These are phyloP conservation scores for Tirmania nivea DNA, from an alignment of 495 filamentous ascomycete species.

Conservation along the genomic window DNA sequence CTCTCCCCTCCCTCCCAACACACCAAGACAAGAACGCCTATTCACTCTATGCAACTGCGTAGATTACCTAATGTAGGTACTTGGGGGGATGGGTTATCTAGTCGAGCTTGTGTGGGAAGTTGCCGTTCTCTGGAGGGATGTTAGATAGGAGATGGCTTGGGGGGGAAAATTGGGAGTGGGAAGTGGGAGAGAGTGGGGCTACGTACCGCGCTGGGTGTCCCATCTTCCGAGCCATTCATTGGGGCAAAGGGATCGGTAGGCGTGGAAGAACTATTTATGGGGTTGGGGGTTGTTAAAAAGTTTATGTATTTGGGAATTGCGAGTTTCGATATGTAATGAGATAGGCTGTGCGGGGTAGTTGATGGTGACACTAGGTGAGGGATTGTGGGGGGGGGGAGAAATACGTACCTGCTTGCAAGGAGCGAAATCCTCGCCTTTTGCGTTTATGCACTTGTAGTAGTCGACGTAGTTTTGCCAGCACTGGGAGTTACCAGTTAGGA, in stretches of 20 bases:
- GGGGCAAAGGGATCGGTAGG: conserved; percentile 92
- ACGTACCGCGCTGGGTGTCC: conserved; percentile 90
- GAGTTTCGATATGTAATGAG: too few relatives aligned
- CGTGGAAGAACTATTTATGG: conserved; percentile 58
- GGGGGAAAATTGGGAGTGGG: conserved; percentile 1
- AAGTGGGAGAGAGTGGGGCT: conserved; percentile 14
- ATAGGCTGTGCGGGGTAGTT: too few relatives aligned
- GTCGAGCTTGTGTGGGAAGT: conserved; percentile 59
- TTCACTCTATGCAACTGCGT: neutral
- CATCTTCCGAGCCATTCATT: conserved; percentile 84
- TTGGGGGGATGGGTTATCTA: neutral
- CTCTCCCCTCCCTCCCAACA: too few relatives aligned
- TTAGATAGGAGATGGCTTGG: neutral
- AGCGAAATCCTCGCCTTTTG: conserved; percentile 96
- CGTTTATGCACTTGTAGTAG: conserved; percentile 97
- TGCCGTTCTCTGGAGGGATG: conserved; percentile 50
- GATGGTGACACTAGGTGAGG: too few relatives aligned
- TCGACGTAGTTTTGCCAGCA: conserved; percentile 56
- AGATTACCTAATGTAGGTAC: neutral
- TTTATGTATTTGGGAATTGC: too few relatives aligned
- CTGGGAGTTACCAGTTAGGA: neutral
- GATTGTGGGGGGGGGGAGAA: neutral
- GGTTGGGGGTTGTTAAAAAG: too few relatives aligned
- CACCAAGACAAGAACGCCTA: too few relatives aligned
- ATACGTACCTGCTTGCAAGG: conserved; percentile 77